Evolutionary conservation across 192 early-diverging fungal genomes (phyloP), one percentile per base, ranked within the genome.

Genomic region (Lobulomyces angularis): DNA sequence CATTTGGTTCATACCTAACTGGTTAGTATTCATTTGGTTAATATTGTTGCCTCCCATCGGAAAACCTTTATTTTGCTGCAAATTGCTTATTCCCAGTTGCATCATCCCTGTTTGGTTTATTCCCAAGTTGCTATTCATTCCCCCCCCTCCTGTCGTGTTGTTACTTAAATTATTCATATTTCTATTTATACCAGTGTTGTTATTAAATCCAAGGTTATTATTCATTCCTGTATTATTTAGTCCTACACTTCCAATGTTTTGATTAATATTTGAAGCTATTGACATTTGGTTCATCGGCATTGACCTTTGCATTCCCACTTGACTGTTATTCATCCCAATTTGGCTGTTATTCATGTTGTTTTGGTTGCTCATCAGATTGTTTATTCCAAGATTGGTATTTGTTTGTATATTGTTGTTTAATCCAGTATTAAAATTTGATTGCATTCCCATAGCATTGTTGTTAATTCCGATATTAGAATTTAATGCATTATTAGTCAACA

Each of bases 1-100:
- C n/a, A n/a, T n/a, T n/a, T 14, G 22, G 41, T 50, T 21, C 9
- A 45, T 50, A 7, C 50, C 48, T 24, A 53, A 53, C 29, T 38
- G 29, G 37, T 26, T 30, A 30, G 12, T 11, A 39, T 32, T 32
- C 31, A 32, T 32, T 16, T 12, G 12, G 16, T 32, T 32, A 16
- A 32, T 32, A 16, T 32, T 32, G 31, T 32, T 32, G 16, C 16
- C 16, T 12, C 12, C 12, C 12, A 12, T 32, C 31, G 31, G 16
- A 12, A 32, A 12, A 12, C 31, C 31, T 16, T 12, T 32, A 32
- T 32, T 32, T 16, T 32, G 31, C 12, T 32, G 31, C 31, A 32
- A 12, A 16, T 32, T 32, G 31, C 16, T 32, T 16, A 32, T 32
- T 32, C 31, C 31, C 31, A 32, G 12, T 32, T 16, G 12, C 31